Evolutionary conservation across 352 stramenopile species (phyloP).

Genomic region (Pythium dissotocum): DNA sequence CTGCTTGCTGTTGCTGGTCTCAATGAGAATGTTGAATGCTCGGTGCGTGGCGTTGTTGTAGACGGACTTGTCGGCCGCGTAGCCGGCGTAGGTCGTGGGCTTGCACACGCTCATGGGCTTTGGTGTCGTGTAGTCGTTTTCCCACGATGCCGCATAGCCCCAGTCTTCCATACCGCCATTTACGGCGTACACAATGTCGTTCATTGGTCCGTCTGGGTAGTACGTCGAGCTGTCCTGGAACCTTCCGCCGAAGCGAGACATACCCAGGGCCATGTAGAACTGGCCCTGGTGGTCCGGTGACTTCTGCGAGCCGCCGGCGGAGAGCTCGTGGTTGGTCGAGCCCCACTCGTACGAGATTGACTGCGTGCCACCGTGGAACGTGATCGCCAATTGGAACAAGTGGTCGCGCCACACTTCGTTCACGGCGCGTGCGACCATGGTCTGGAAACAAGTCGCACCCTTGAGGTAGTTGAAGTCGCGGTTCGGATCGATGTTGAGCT

Average conservation of each 20-base stretch:
- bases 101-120: conserved; percentile 71
- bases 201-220: conserved; percentile 86
- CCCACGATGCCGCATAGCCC: conserved; percentile 89
- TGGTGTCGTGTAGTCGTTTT: conserved; percentile 50
- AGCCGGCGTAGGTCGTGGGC: conserved; percentile 86
- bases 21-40: conserved; percentile 94
- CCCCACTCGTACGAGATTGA: conserved; percentile 97
- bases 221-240: conserved; percentile 59
- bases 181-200: conserved; percentile 95
- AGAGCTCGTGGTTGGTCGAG: conserved; percentile 75
- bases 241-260: conserved; percentile 69
- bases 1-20: conserved; percentile 90
- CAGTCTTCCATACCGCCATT: conserved; percentile 96
- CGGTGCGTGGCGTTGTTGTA: conserved; percentile 92
- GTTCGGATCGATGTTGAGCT: conserved; percentile 93
- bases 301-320: conserved; percentile 39
- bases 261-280: conserved; percentile 46
- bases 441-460: conserved; percentile 87
- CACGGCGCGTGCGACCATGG: conserved; percentile 90
- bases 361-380: conserved; percentile 96
- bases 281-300: conserved; percentile 61
- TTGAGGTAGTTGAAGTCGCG: conserved; percentile 95
- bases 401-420: conserved; percentile 96
- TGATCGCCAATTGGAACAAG: conserved; percentile 95
- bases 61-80: conserved; percentile 75